Conservation (phyloP, 23 red algal species). For the Agarophyton chilense region DNA sequence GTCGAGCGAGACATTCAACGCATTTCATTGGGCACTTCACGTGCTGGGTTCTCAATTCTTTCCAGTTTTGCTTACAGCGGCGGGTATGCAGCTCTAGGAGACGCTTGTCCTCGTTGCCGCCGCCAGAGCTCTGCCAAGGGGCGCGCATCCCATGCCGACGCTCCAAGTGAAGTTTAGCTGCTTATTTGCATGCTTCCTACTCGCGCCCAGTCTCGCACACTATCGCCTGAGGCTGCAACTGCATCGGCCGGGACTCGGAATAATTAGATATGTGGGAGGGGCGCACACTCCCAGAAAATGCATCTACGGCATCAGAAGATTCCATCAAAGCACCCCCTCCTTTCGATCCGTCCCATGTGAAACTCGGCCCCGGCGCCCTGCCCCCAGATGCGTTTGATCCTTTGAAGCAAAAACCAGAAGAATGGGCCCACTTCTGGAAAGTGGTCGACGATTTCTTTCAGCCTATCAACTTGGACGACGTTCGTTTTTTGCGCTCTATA, state of each 20-base stretch:
- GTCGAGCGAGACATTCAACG: no score
- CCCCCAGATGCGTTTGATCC: slow-evolving; percentile 38
- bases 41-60: no score
- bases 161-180: no score
- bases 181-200: no score
- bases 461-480: slow-evolving; percentile 51
- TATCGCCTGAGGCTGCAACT: no score
- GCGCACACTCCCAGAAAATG: slow-evolving; percentile 20
- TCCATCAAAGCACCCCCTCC: slow-evolving; percentile 23
- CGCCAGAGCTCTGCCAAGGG: background rate
- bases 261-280: slow-evolving; percentile 30
- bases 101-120: background rate
- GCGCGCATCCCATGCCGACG: no score
- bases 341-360: slow-evolving; percentile 36
- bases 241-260: background rate
- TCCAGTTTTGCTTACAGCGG: no score
- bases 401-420: slow-evolving; percentile 42
- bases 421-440: slow-evolving; percentile 56
- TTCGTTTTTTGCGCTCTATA: slow-evolving; percentile 43
- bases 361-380: slow-evolving; percentile 47
- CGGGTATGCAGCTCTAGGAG: no score
- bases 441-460: slow-evolving; percentile 39
- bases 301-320: slow-evolving; percentile 29
- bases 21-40: no score
- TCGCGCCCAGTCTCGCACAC: no score